phyloP scores from a whole-genome alignment of 176 grass and related monocot species.

The Puccinellia tenuiflora region DNA sequence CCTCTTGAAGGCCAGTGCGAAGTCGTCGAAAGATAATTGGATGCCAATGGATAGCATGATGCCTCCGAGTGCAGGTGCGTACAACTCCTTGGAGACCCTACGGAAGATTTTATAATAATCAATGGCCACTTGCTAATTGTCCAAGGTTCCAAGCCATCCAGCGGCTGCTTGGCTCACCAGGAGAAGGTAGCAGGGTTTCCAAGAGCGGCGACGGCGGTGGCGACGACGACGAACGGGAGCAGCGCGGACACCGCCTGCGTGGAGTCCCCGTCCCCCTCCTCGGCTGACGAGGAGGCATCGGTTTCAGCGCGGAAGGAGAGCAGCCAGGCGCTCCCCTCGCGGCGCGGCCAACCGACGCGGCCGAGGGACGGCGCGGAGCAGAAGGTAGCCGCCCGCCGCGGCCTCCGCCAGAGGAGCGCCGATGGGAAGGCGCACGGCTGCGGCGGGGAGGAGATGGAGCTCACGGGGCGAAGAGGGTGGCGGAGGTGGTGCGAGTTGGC shows the following conservation, averaged over 20 bases:
- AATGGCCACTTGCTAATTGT: background rate
- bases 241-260: constrained; percentile 60
- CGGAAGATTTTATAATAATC: background rate
- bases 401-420: constrained; percentile 20
- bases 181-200: constrained; percentile 73
- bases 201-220: constrained; percentile 66
- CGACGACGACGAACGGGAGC: constrained; percentile 73
- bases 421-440: background rate
- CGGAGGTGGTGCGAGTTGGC: background rate
- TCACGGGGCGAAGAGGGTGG: background rate
- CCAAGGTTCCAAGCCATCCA: constrained; percentile 11
- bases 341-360: constrained; percentile 48
- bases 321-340: constrained; percentile 46
- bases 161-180: constrained; percentile 39
- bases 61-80: constrained; percentile 78
- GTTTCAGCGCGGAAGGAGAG: constrained; percentile 40
- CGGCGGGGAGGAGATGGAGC: background rate
- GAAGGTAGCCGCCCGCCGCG: constrained; percentile 22
- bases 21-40: constrained; percentile 79
- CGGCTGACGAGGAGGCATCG: background rate
- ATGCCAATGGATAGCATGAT: constrained; percentile 97
- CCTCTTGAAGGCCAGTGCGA: constrained; percentile 77
- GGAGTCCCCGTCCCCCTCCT: constrained; percentile 22
- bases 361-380: constrained; percentile 51
- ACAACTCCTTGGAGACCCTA: constrained; percentile 89